These are phyloP conservation scores for Aspergillus ibericus DNA, from an alignment of 2,329 filamentous ascomycete species.

Conservation along the genomic window DNA sequence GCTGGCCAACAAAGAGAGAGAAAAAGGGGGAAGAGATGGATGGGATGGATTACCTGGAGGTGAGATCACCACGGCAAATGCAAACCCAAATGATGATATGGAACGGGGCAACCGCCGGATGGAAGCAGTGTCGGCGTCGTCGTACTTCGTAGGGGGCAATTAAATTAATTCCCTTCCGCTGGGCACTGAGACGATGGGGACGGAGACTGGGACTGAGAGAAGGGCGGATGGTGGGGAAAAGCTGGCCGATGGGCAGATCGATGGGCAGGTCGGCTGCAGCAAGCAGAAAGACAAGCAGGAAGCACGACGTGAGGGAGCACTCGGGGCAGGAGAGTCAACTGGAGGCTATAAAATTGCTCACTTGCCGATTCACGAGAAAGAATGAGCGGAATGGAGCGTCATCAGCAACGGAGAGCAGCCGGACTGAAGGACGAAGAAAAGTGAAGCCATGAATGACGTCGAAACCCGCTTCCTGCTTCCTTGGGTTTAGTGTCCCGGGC, in stretches of 20 bases:
- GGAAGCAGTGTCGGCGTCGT: not conserved
- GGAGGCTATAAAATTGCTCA: not conserved
- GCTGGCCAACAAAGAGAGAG: not conserved
- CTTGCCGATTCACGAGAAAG: not conserved
- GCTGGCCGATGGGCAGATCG: not conserved
- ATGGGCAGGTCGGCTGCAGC: not conserved
- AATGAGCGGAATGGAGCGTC: not conserved
- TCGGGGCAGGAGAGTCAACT: not conserved
- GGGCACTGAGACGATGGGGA: not conserved
- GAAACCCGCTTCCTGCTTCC: not conserved
- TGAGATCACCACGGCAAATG: not conserved
- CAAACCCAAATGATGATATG: not conserved
- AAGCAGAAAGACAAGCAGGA: not conserved
- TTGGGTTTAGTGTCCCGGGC: not conserved
- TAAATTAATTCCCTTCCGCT: not conserved
- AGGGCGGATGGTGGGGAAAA: not conserved
- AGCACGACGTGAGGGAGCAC: not conserved
- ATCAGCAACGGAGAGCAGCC: not conserved
- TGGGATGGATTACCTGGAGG: not conserved
- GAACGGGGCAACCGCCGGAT: not conserved
- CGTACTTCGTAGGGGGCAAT: not conserved
- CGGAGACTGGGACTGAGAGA: not conserved
- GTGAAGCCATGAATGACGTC: not conserved
- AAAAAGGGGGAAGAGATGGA: not conserved
- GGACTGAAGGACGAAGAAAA: too few species aligned